Evolutionary conservation across 768 basidiomycete genomes (phyloP).

Genomic region (Zangia roseola): DNA sequence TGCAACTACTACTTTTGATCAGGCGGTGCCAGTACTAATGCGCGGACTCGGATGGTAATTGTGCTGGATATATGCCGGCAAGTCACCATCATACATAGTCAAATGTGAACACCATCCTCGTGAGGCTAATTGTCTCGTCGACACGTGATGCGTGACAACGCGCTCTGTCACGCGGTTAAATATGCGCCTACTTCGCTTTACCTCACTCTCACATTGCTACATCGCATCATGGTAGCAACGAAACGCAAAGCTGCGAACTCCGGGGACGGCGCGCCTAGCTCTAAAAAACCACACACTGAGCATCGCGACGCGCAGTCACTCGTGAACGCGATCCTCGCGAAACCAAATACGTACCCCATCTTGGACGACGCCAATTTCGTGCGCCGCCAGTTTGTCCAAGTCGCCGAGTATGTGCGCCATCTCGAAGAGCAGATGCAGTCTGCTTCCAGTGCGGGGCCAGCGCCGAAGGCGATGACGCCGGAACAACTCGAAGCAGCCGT

Average conservation of each 20-base stretch:
- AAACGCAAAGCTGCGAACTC: slow-evolving; percentile 41
- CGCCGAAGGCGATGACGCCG: slow-evolving; percentile 34
- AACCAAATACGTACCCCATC: slow-evolving; percentile 35
- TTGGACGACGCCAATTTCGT: slow-evolving; percentile 34
- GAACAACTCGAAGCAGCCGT: slow-evolving; percentile 42
- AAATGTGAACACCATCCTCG: too few relatives aligned
- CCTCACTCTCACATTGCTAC: neutral
- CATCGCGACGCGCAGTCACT: slow-evolving; percentile 36
- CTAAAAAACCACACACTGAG: slow-evolving; percentile 30
- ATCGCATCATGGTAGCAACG: slow-evolving; percentile 9
- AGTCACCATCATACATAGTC: too few relatives aligned
- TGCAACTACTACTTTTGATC: too few relatives aligned
- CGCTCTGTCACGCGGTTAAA: slow-evolving; percentile 22
- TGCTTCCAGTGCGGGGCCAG: slow-evolving; percentile 2
- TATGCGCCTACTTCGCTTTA: slow-evolving; percentile 3
- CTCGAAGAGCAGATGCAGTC: slow-evolving; percentile 33
- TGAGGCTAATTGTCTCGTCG: too few relatives aligned
- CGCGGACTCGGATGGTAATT: too few relatives aligned
- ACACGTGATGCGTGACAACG: slow-evolving; percentile 25
- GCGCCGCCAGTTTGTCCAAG: slow-evolving; percentile 26
- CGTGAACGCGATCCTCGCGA: slow-evolving; percentile 39
- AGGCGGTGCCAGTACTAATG: too few relatives aligned
- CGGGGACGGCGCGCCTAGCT: slow-evolving; percentile 4
- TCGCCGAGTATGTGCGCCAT: slow-evolving; percentile 34
- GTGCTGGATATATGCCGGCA: too few relatives aligned